Base-by-base conservation (phyloP, 257 asterid species). In the Misopates orontium region DNA sequence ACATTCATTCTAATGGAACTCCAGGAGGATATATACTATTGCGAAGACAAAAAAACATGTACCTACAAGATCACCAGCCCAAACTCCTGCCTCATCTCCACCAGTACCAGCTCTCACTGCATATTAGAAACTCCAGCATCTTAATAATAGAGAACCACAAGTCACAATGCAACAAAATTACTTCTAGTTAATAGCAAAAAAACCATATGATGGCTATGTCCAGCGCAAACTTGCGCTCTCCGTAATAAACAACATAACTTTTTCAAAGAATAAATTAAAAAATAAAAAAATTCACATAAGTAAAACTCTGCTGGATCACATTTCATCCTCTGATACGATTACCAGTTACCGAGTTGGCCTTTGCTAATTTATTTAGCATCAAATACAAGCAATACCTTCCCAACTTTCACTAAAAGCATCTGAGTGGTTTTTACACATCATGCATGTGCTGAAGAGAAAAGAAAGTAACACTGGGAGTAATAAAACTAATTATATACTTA, bases 1-100 rank as follows among this genome's bases (percentile, higher is more conserved):
- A 17, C 5, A 62, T 53, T 44, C 75, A 40, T 21, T 74, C 28
- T 45, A 53, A 68, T 18, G 28, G 69, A 36, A 41, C 20, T 63
- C 47, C 18, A 21, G 63, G 50, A 57, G 59, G 36, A 64, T 44
- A 70, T 54, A 56, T 62, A 48, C 49, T 36, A 64, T 51, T 62
- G 36, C 16, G 53, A 75, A 76, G 78, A 72, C 74, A 74, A 79
- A 67, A 77, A 58, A 77, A 85, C 80, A 79, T 85, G 88, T 85
- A 94, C 96, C 97, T 88, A 94, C 99, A 94, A 94, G 99, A 94
- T 94, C 99, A 90, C 92, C 99, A 40, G 96, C 99, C 96, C 97
- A 94, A 39, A 90, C 73, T 75, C 97, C 97, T 75, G 97, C 99
- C 80, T 94, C 99, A 73, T 90, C 99, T 70, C 97, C 99, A 62